Percentiles rank a stretch among this genome's conserved stretches.
phyloP scores from a whole-genome alignment of 179 eudicot genomes.

The Nepenthes alata region DNA sequence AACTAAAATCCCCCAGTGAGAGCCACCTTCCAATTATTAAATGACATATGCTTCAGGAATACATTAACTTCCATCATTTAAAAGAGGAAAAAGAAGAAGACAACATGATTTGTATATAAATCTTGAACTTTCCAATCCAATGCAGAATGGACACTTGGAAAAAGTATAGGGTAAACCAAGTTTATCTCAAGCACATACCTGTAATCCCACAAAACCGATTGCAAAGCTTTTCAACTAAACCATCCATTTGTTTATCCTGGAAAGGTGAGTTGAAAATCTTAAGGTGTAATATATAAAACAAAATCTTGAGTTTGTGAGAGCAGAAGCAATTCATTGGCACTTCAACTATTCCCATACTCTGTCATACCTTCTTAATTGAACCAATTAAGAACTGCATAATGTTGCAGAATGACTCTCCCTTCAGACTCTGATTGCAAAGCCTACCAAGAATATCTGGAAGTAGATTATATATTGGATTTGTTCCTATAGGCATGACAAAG shows the following conservation, averaged over 20 bases:
- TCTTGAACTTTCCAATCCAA: background rate
- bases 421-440: conserved; percentile 59
- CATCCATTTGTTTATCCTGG: conserved; percentile 98
- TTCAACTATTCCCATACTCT: background rate
- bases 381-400: conserved; percentile 89
- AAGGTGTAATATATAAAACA: background rate
- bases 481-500: conserved; percentile 31
- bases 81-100: background rate
- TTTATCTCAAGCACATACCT: conserved; percentile 27
- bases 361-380: conserved; percentile 78
- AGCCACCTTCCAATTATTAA: no score
- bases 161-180: background rate
- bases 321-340: conserved; percentile 1
- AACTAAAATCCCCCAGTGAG: no score
- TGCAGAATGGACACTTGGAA: background rate
- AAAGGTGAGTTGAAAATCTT: conserved; percentile 7
- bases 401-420: conserved; percentile 68
- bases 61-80: background rate
- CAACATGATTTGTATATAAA: background rate
- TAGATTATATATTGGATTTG: conserved; percentile 81
- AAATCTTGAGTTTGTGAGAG: background rate
- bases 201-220: conserved; percentile 82
- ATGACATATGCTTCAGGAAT: no score
- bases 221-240: conserved; percentile 93
- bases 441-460: conserved; percentile 94